Percentiles rank a stretch among this genome's conserved stretches.
Evolutionary conservation across 768 basidiomycete genomes (phyloP).

Genomic region (Suillus paluster): DNA sequence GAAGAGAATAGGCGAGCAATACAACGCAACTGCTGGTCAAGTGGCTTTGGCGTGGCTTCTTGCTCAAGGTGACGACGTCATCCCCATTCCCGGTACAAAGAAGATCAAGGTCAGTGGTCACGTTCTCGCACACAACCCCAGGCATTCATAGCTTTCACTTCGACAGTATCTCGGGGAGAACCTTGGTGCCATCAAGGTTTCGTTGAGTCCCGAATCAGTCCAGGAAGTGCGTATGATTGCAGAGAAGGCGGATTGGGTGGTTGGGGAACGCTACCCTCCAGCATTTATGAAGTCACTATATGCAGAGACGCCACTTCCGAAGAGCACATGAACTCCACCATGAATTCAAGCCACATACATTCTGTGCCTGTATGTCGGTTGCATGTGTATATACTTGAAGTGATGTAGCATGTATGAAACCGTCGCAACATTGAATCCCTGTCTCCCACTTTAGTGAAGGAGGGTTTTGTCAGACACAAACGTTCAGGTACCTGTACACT

Average conservation of each 20-base stretch:
- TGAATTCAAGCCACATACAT: not conserved
- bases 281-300: constrained; percentile 10
- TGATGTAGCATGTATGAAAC: not conserved
- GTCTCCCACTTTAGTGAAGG: too few species aligned
- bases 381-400: not conserved
- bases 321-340: not conserved
- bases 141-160: constrained; percentile 1
- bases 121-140: not conserved
- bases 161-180: constrained; percentile 52
- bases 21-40: constrained; percentile 43
- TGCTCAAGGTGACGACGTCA: constrained; percentile 41
- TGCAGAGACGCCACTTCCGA: constrained; percentile 23
- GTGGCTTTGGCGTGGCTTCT: constrained; percentile 46
- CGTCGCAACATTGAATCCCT: too few species aligned
- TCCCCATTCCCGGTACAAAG: constrained; percentile 47
- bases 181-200: constrained; percentile 37
- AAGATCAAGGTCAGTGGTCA: constrained; percentile 32
- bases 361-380: not conserved
- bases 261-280: constrained; percentile 31
- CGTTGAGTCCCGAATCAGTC: constrained; percentile 42
- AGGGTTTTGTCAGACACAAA: too few species aligned
- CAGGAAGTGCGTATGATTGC: constrained; percentile 41
- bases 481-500: too few species aligned
- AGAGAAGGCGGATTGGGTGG: constrained; percentile 30
- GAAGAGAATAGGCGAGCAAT: constrained; percentile 34